Conservation (phyloP, 179 eudicot species). For the Actinidia arguta region DNA sequence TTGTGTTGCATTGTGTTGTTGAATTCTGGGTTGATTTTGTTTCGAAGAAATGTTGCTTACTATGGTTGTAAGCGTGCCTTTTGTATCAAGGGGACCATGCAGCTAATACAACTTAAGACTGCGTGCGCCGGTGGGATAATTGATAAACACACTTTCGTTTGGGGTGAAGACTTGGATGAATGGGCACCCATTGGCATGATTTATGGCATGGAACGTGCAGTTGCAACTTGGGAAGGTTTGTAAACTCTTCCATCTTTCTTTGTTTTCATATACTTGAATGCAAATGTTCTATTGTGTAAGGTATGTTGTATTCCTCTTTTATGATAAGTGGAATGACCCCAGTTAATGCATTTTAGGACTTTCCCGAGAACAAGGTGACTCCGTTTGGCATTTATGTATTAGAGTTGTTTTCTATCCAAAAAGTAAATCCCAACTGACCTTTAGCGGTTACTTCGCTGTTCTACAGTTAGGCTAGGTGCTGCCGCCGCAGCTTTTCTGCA, state of each 20-base stretch:
- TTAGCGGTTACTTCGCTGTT: conserved; percentile 15
- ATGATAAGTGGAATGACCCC: too few species aligned
- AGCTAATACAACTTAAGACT: conserved; percentile 86
- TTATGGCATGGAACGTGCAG: conserved; percentile 86
- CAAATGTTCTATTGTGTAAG: background rate
- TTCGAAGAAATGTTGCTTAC: too few species aligned
- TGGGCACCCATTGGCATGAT: too few species aligned
- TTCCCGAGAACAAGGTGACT: too few species aligned
- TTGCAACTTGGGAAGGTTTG: conserved; percentile 97
- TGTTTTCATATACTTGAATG: background rate
- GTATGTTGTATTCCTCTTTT: background rate
- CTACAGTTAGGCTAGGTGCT: conserved; percentile 86
- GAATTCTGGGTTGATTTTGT: too few species aligned
- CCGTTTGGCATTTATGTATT: too few species aligned
- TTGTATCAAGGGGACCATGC: conserved; percentile 93
- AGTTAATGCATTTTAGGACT: too few species aligned
- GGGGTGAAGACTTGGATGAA: conserved; percentile 99
- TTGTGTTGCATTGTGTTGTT: too few species aligned
- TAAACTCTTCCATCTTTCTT: conserved; percentile 13
- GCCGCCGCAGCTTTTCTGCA: conserved; percentile 87
- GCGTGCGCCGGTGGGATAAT: conserved; percentile 95
- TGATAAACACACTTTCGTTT: conserved; percentile 82
- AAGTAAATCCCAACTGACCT: background rate
- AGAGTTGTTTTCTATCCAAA: background rate
- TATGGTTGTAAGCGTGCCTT: too few species aligned